Conservation (phyloP, 1,139 yeast genomes). For the Pichia sp. region DNA sequence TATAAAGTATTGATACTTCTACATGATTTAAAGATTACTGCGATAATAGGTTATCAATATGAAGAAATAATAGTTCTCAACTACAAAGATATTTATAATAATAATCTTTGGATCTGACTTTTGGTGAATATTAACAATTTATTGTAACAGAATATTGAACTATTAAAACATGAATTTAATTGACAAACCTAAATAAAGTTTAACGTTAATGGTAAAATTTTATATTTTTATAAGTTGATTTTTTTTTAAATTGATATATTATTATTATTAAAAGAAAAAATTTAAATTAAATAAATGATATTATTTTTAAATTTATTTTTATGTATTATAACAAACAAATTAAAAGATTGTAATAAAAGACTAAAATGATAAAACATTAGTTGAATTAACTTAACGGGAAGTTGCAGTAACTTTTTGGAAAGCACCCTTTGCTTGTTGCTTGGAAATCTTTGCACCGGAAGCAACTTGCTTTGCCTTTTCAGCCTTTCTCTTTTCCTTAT, state of each 20-base stretch:
- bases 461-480: slow-evolving; percentile 85
- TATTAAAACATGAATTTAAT: neutral
- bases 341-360: neutral
- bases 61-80: neutral
- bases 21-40: neutral
- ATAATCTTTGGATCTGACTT: neutral
- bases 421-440: slow-evolving; percentile 89
- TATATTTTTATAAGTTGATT: neutral
- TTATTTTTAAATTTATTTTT: neutral
- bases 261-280: neutral
- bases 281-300: neutral
- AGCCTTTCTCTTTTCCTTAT: slow-evolving; percentile 91
- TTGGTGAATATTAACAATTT: neutral
- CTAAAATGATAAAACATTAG: neutral
- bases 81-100: neutral
- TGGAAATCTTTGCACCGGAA: slow-evolving; percentile 61
- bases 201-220: neutral
- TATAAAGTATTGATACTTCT: too few species aligned
- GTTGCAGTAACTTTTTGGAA: slow-evolving; percentile 95
- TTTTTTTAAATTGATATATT: neutral
- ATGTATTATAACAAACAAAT: neutral
- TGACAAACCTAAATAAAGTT: neutral
- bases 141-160: neutral
- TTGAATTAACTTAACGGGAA: slow-evolving; percentile 62
- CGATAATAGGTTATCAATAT: neutral